Base-by-base conservation (phyloP, 805 yeast genomes). In the Metschnikowia sp. region DNA sequence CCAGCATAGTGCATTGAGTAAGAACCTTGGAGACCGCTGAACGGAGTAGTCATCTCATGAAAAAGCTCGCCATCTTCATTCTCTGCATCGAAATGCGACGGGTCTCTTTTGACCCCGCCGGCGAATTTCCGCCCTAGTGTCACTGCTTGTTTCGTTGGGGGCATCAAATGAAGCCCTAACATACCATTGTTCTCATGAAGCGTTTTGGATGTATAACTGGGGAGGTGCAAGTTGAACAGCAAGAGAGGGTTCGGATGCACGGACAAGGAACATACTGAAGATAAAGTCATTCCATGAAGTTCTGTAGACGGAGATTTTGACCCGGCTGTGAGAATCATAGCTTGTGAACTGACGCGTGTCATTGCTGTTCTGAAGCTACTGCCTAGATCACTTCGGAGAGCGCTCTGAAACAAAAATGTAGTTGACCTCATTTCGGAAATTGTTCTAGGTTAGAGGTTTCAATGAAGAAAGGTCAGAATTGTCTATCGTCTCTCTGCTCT, bases 201-300 rank as follows among this genome's bases (percentile, higher is more conserved):
- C 10, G 79, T 69, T 7, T 72, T 69, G 0, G 96, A 84, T 0
- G 98, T 91, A 31, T 83, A 76, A 5, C 96, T 88, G 0, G 98
- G 98, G 11, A 83, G 69, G 64, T 88, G 96, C 34, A 92, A 70
- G 62, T 92, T 92, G 70, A 92, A 91, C 58, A 88, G 94, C 1
- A 92, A 59, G 45, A 91, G 66, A 1, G 96, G 95, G 11, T 73
- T 74, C 0, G 97, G 97, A 40, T 76, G 72, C 29, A 90, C 78
- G 0, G 96, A 83, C 11, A 92, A 68, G 1, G 97, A 90, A 10
- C 88, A 80, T 38, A 90, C 88, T 1, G 96, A 88, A 2, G 96
- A 86, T 1, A 92, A 70, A 0, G 97, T 89, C 73, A 88, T 81
- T 0, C 97, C 97, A 65, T 77, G 85, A 34, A 74, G 65, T 34